These are phyloP conservation scores for Tieghemostelium lacteum DNA, from an alignment of 78 protist genomes.

Conservation along the genomic window DNA sequence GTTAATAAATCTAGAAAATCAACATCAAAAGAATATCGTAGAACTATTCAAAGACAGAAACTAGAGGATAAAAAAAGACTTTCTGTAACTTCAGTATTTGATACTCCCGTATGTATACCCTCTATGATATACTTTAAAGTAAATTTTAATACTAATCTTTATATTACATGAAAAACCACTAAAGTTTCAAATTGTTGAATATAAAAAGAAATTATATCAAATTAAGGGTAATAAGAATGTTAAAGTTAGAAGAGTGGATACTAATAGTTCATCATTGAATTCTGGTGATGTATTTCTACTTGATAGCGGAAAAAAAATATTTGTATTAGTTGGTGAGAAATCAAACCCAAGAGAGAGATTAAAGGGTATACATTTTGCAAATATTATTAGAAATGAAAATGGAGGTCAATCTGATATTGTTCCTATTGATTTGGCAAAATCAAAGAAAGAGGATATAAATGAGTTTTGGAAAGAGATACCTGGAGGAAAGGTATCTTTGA, in stretches of 20 bases:
- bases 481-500: neutral
- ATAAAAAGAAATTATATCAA: slow-evolving; percentile 33
- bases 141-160: neutral
- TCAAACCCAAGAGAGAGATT: slow-evolving; percentile 19
- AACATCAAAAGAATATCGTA: slow-evolving; percentile 54
- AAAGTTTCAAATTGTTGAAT: slow-evolving; percentile 43
- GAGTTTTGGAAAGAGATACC: slow-evolving; percentile 50
- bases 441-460: slow-evolving; percentile 10
- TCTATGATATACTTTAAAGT: neutral
- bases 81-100: slow-evolving; percentile 23
- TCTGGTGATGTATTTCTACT: slow-evolving; percentile 40
- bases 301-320: slow-evolving; percentile 34
- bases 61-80: slow-evolving; percentile 64
- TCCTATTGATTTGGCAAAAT: neutral
- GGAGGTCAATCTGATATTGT: slow-evolving; percentile 7
- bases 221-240: slow-evolving; percentile 12
- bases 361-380: slow-evolving; percentile 43
- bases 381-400: neutral
- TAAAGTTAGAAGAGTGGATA: slow-evolving; percentile 10
- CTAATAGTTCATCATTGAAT: neutral
- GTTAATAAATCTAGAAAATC: slow-evolving; percentile 64
- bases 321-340: slow-evolving; percentile 25
- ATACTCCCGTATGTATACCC: slow-evolving; percentile 10
- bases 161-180: no score
- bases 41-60: slow-evolving; percentile 46